Evolutionary conservation across 2,329 filamentous ascomycete genomes (phyloP).

Genomic region (Oidium heveae): DNA sequence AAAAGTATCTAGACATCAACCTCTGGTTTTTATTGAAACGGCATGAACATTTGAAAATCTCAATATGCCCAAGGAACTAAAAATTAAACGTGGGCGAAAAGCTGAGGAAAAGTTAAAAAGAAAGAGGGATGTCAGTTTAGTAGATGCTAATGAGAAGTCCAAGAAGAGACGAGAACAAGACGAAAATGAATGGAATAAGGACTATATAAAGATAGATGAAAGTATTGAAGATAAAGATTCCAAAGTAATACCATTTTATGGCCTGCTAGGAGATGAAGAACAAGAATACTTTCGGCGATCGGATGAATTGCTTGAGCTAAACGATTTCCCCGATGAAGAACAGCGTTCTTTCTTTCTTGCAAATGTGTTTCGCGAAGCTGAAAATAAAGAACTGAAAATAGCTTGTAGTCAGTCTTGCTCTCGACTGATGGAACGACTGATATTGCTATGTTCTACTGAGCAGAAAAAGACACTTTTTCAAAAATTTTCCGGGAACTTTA

Average conservation of each 20-base stretch:
- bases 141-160: constrained; percentile 13
- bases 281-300: constrained; percentile 86
- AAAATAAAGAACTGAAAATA: constrained; percentile 85
- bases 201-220: constrained; percentile 5
- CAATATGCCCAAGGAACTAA: constrained; percentile 31
- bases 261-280: constrained; percentile 75
- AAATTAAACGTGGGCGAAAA: constrained; percentile 29
- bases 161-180: constrained; percentile 15
- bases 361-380: constrained; percentile 66
- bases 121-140: constrained; percentile 20
- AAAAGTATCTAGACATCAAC: too few relatives aligned
- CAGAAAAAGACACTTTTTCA: constrained; percentile 76
- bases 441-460: constrained; percentile 48
- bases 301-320: constrained; percentile 70
- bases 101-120: constrained; percentile 23
- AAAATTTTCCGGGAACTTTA: constrained; percentile 66
- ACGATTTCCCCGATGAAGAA: constrained; percentile 59
- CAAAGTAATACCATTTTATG: constrained; percentile 39
- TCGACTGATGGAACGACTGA: constrained; percentile 71
- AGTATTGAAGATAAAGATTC: constrained; percentile 5
- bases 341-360: constrained; percentile 47
- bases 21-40: too few relatives aligned
- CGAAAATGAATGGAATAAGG: constrained; percentile 5
- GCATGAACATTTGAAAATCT: too few relatives aligned
- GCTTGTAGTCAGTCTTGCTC: constrained; percentile 92